These are phyloP conservation scores for Phellopilus nigrolimitatus DNA, from an alignment of 1,284 basidiomycete species.

Conservation along the genomic window DNA sequence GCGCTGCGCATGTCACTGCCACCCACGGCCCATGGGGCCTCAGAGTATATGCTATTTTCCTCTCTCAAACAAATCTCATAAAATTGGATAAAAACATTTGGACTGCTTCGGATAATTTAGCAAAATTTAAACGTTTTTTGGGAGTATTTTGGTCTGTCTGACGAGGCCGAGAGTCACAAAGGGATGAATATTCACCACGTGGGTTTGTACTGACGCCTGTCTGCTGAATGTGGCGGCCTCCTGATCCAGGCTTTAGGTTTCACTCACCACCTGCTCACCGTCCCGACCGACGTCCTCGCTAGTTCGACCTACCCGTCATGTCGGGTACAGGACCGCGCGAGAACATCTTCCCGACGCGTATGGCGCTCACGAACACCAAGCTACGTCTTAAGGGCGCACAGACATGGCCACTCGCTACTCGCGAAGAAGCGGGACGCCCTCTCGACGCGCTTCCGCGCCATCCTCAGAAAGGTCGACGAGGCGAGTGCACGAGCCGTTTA, in stretches of 20 bases:
- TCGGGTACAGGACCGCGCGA: conserved; percentile 86
- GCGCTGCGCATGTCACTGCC: conserved; percentile 13
- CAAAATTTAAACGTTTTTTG: no score
- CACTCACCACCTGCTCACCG: background rate
- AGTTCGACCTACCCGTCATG: conserved; percentile 43
- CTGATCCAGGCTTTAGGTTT: background rate
- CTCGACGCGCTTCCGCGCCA: conserved; percentile 87
- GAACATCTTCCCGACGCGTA: conserved; percentile 90
- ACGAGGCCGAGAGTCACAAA: no score
- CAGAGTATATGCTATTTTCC: background rate
- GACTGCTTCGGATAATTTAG: no score
- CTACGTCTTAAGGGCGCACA: conserved; percentile 93
- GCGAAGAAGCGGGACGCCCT: conserved; percentile 98
- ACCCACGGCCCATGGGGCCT: background rate
- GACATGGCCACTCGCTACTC: conserved; percentile 93
- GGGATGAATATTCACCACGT: no score
- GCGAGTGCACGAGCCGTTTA: conserved; percentile 39
- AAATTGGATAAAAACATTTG: background rate
- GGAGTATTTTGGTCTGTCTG: background rate
- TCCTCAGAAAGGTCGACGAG: conserved; percentile 91
- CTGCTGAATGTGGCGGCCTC: conserved; percentile 8
- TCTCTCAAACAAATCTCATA: background rate
- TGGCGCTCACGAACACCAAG: conserved; percentile 94
- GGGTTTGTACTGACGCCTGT: no score
- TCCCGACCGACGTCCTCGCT: background rate